A percentile compares a stretch with the other conserved stretches of the same genome.
phyloP scores from a whole-genome alignment of 805 yeast genomes.

The Schizosaccharomyces osmophilus region DNA sequence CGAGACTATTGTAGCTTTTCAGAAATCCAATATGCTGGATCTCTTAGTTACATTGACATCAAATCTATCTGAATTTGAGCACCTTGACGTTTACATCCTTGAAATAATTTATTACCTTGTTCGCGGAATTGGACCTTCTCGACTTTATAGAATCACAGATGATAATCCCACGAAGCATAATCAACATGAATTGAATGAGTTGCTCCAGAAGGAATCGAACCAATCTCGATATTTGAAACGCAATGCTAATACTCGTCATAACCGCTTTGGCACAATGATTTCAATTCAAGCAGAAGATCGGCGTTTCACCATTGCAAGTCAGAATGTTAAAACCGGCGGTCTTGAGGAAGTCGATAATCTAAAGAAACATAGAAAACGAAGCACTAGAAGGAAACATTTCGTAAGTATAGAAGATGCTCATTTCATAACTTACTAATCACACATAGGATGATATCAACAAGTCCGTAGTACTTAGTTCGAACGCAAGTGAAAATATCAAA shows the following conservation, averaged over 20 bases:
- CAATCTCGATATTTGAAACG: conserved; percentile 24
- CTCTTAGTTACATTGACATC: conserved; percentile 49
- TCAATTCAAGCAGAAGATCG: conserved; percentile 32
- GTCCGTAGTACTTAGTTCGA: conserved; percentile 11
- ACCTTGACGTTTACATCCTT: conserved; percentile 36
- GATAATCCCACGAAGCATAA: too few relatives aligned
- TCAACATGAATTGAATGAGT: conserved; percentile 14
- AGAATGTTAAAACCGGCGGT: conserved; percentile 28
- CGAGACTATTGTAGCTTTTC: conserved; percentile 29
- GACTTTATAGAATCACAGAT: conserved; percentile 6
- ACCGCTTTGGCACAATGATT: conserved; percentile 68
- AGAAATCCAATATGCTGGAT: conserved; percentile 47
- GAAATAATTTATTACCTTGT: conserved; percentile 46
- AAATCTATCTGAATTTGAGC: conserved; percentile 34
- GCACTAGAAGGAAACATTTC: not conserved
- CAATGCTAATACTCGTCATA: conserved; percentile 49
- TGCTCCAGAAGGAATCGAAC: conserved; percentile 37
- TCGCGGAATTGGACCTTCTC: conserved; percentile 27
- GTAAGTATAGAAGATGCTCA: not conserved
- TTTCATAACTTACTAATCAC: too few relatives aligned
- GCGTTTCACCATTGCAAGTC: conserved; percentile 48
- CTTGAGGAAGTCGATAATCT: conserved; percentile 41
- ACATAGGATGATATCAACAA: conserved; percentile 5
- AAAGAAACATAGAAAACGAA: conserved; percentile 31
- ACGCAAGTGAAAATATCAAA: not conserved